A percentile compares a stretch with the other conserved stretches of the same genome.
Evolutionary conservation across 2,329 filamentous ascomycete genomes (phyloP).

Genomic region (Byssoonygena ceratinophila): DNA sequence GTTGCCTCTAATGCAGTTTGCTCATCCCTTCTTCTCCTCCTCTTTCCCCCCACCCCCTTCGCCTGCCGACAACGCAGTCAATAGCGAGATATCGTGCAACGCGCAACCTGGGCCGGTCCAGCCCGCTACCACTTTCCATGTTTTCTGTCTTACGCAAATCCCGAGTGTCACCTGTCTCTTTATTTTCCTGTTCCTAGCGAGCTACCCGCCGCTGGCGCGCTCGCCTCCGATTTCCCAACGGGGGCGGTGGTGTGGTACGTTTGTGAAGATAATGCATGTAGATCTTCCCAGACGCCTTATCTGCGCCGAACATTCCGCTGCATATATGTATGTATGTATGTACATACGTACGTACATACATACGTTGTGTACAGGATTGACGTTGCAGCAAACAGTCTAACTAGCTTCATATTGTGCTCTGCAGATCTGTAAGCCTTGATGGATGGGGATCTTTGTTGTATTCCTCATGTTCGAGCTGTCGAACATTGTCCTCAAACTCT

Average conservation of each 20-base stretch:
- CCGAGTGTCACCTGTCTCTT: neutral
- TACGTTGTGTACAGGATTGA: no score
- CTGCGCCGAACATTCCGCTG: slow-evolving; percentile 1
- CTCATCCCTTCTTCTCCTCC: no score
- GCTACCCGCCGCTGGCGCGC: neutral
- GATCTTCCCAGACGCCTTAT: neutral
- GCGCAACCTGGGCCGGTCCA: neutral
- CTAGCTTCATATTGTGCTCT: no score
- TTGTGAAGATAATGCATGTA: neutral
- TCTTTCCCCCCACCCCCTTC: neutral
- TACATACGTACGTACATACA: no score
- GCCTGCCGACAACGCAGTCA: neutral
- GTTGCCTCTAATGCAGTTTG: no score
- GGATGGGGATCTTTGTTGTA: no score
- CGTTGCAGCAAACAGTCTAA: no score
- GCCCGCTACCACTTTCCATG: neutral
- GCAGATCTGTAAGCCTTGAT: no score
- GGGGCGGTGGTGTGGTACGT: no score
- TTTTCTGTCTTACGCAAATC: neutral
- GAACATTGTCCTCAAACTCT: no score
- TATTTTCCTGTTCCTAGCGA: neutral
- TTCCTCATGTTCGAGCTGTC: no score
- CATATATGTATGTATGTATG: neutral
- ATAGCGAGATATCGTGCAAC: neutral
- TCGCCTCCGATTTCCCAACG: neutral